Base-by-base conservation (phyloP, 192 early-diverging fungal species). In the Entophlyctis luteolus region DNA sequence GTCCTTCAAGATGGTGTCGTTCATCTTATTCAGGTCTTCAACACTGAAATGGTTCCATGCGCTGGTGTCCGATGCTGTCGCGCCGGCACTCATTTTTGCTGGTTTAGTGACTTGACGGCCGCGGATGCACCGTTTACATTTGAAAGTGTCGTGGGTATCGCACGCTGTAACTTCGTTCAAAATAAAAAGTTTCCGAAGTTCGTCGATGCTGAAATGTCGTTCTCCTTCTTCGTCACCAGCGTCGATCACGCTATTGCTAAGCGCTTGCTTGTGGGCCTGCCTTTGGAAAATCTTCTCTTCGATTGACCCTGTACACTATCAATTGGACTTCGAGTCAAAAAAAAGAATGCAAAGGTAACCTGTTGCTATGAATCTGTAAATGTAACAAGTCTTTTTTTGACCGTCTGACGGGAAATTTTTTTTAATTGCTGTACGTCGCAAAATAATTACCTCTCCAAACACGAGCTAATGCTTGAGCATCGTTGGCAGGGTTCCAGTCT, bases 261-360 rank as follows among this genome's bases (percentile, higher is more conserved):
- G 84, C 31, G 90, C 92, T 57, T 86, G 83, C 62, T 83, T 85
- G 71, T 86, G 83, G 4, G 83, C 85, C 74, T 86, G 84, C 60
- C 97, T 78, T 75, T 99, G 97, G 72, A 99, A 99, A 34, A 99
- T 96, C 73, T 99, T 99, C 65, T 99, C 97, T 72, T 99, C 97
- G 20, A 99, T 95, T 0, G 95, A 93, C 2, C 97, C 97, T 66
- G 27, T 1, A 42, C n/a, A n/a, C n/a, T n/a, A n/a, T n/a, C n/a
- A n/a, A n/a, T n/a, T n/a, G n/a, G n/a, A 12, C 10, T 45, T 63
- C 31, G 31, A 32, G 28, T n/a, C 10, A 29, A 34, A 55, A 20
- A 33, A 10, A 33, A 33, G 32, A 6, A 10, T 6, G 36, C 31
- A 27, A 33, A 42, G 10, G 39, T n/a, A 12, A 66, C 63, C 63